Percentiles rank a stretch among this genome's conserved stretches.
Conservation (phyloP, 2,329 filamentous ascomycete species). For the Raffaelea ambrosiae region DNA sequence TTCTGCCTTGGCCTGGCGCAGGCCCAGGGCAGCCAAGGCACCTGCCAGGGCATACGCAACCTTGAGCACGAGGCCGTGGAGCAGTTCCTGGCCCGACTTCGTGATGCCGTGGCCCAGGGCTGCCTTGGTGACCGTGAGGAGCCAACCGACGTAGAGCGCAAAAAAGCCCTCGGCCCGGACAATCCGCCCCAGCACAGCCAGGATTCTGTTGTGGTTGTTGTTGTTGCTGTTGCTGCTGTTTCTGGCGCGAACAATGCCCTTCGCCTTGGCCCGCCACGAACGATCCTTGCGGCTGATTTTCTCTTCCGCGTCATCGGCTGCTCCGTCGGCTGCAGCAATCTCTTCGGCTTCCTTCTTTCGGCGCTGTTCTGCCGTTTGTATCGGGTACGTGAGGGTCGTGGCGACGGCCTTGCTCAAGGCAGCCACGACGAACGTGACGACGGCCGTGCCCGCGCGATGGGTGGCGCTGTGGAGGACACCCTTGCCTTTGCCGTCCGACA, state of each 20-base stretch:
- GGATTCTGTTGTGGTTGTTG: neutral
- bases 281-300: neutral
- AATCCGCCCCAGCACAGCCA: neutral
- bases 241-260: too few species aligned
- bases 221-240: neutral
- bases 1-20: too few species aligned
- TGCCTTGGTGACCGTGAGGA: neutral
- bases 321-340: neutral
- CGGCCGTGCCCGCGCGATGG: neutral
- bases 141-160: neutral
- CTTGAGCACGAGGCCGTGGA: neutral
- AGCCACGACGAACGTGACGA: conserved; percentile 1
- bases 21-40: neutral
- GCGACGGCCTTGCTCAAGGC: conserved; percentile 1
- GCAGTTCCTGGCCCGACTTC: conserved; percentile 1
- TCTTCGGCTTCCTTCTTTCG: neutral
- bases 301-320: neutral
- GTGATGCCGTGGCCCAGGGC: conserved; percentile 1
- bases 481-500: neutral
- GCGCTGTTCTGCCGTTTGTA: neutral
- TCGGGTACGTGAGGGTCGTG: neutral
- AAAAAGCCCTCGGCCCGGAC: neutral
- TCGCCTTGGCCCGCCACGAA: neutral
- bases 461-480: too few species aligned
- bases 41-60: neutral